phyloP scores from a whole-genome alignment of 2,329 filamentous ascomycete species.

The Pezicula radicicola region DNA sequence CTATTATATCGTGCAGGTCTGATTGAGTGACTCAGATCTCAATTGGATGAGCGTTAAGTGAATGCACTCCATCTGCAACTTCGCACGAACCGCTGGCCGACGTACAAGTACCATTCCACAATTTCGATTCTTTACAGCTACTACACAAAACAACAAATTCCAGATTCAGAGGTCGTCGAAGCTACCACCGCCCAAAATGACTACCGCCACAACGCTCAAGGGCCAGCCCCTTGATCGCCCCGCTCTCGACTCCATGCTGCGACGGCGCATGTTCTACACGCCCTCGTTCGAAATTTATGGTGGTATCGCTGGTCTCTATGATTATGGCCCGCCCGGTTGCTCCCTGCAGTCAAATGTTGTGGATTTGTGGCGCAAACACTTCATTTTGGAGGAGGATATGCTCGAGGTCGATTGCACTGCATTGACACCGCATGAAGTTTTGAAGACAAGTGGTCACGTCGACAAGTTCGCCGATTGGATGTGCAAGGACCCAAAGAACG shows the following conservation, averaged over 20 bases:
- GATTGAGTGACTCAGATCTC: slow-evolving; percentile 17
- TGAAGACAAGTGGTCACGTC: slow-evolving; percentile 95
- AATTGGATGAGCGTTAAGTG: slow-evolving; percentile 22
- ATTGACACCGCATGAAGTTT: slow-evolving; percentile 86
- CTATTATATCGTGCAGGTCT: neutral
- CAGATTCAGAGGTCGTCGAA: slow-evolving; percentile 30
- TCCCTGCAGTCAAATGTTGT: slow-evolving; percentile 68
- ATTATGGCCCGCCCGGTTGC: slow-evolving; percentile 68
- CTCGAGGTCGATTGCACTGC: slow-evolving; percentile 80
- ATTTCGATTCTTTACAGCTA: slow-evolving; percentile 36
- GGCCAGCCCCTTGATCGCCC: slow-evolving; percentile 86
- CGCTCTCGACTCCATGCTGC: slow-evolving; percentile 79
- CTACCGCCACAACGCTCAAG: slow-evolving; percentile 74
- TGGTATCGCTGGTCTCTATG: slow-evolving; percentile 76
- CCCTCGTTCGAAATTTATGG: slow-evolving; percentile 95
- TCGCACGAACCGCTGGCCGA: slow-evolving; percentile 30
- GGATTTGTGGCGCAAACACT: slow-evolving; percentile 72
- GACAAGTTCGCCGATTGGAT: slow-evolving; percentile 96
- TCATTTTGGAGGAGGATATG: slow-evolving; percentile 73
- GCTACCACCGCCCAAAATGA: slow-evolving; percentile 32
- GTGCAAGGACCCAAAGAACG: slow-evolving; percentile 97
- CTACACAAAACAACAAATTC: slow-evolving; percentile 29
- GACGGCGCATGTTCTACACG: slow-evolving; percentile 89
- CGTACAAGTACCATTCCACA: slow-evolving; percentile 10
- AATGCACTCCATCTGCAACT: slow-evolving; percentile 37